Evolutionary conservation across 768 basidiomycete genomes (phyloP).

Genomic region (Pleurotus pulmonarius): DNA sequence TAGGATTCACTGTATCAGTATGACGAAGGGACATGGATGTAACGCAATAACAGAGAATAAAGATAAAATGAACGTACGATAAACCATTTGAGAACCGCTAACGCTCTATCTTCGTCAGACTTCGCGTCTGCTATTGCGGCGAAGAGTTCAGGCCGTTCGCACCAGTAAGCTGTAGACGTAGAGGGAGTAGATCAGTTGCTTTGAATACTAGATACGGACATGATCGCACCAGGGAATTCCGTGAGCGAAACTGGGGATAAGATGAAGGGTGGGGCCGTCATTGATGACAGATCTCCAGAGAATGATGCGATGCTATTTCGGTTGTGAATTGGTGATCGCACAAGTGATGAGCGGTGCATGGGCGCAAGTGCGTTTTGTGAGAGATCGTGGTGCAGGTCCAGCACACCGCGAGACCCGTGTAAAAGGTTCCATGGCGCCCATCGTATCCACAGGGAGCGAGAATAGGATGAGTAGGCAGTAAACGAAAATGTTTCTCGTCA

Average conservation of each 20-base stretch:
- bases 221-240: constrained; percentile 76
- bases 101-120: constrained; percentile 67
- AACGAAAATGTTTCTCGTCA: too few relatives aligned
- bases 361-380: neutral
- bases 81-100: constrained; percentile 93
- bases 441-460: too few relatives aligned
- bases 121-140: constrained; percentile 78
- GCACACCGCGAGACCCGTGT: too few relatives aligned
- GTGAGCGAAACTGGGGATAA: constrained; percentile 88
- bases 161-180: constrained; percentile 81
- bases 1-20: neutral
- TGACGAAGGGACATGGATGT: too few relatives aligned
- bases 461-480: too few relatives aligned
- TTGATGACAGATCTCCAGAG: constrained; percentile 81
- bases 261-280: constrained; percentile 90
- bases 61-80: constrained; percentile 49
- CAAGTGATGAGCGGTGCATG: neutral
- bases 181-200: neutral
- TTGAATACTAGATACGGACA: neutral
- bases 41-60: too few relatives aligned
- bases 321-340: neutral
- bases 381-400: neutral
- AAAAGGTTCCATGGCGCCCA: too few relatives aligned
- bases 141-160: constrained; percentile 89
- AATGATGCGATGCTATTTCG: constrained; percentile 70